Percentiles rank a stretch among this genome's conserved stretches.
phyloP scores from a whole-genome alignment of 2,329 filamentous ascomycete genomes.

The Colletotrichum viniferum region DNA sequence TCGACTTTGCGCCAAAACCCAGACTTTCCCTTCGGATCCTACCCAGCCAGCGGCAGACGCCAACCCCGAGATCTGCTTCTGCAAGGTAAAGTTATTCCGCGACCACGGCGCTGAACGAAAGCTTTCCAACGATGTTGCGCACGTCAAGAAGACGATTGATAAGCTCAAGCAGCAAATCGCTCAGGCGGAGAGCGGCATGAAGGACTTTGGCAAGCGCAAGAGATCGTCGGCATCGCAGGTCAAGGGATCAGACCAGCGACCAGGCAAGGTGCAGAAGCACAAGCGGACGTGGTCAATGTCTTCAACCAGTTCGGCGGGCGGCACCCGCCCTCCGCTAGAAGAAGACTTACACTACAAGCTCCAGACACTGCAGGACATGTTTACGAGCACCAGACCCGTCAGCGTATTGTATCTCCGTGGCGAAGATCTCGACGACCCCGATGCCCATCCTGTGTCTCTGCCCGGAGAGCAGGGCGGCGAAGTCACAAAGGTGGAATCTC shows the following conservation, averaged over 20 bases:
- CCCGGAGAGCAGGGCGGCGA: conserved; percentile 67
- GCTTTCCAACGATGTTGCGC: conserved; percentile 89
- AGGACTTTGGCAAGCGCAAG: conserved; percentile 71
- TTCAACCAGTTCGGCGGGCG: conserved; percentile 69
- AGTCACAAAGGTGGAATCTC: conserved; percentile 56
- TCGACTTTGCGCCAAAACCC: conserved; percentile 89
- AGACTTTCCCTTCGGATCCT: conserved; percentile 60
- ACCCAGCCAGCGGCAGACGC: conserved; percentile 51
- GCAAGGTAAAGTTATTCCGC: conserved; percentile 96
- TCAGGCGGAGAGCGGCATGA: conserved; percentile 72
- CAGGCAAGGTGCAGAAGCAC: conserved; percentile 87
- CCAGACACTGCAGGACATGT: conserved; percentile 84
- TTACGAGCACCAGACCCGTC: conserved; percentile 79
- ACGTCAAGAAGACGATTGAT: conserved; percentile 96
- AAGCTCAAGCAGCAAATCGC: conserved; percentile 94
- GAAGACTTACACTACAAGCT: conserved; percentile 83
- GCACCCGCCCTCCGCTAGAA: conserved; percentile 58
- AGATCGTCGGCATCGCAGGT: conserved; percentile 49
- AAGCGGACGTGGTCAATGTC: conserved; percentile 96
- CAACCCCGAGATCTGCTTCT: conserved; percentile 79
- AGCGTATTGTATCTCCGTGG: conserved; percentile 81
- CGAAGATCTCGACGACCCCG: conserved; percentile 79
- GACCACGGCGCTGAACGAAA: conserved; percentile 96
- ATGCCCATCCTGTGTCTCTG: conserved; percentile 76
- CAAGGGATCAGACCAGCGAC: conserved; percentile 61